These are phyloP conservation scores for Gomphus bonarii DNA, from an alignment of 1,284 basidiomycete species.

Conservation along the genomic window DNA sequence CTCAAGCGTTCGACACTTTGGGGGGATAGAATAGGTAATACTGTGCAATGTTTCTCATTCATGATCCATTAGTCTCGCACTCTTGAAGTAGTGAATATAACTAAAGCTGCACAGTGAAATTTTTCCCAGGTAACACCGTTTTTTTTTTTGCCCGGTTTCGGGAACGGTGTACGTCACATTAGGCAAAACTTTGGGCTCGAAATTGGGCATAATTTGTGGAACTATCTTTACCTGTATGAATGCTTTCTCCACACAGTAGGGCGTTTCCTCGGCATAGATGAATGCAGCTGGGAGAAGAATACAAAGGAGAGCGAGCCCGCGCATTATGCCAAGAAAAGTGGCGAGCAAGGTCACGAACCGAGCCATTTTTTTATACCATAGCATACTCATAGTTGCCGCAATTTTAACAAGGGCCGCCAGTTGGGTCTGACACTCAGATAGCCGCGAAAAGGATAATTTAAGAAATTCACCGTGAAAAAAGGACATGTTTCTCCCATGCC, in stretches of 20 bases:
- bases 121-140: constrained; percentile 24
- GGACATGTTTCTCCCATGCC: too few species aligned
- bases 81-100: background rate
- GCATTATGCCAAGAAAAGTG: background rate
- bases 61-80: background rate
- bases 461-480: too few species aligned
- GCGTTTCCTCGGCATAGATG: background rate
- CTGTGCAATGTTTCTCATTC: constrained; percentile 27
- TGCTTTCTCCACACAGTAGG: background rate
- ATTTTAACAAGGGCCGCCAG: too few species aligned
- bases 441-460: too few species aligned
- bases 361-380: too few species aligned
- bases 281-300: background rate
- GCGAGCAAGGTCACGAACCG: too few species aligned
- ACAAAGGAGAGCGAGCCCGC: background rate
- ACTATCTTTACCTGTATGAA: constrained; percentile 8
- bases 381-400: too few species aligned
- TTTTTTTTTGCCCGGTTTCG: constrained; percentile 33
- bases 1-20: constrained; percentile 19
- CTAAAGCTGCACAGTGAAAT: constrained; percentile 31
- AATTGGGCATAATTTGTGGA: constrained; percentile 2
- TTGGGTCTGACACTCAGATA: too few species aligned
- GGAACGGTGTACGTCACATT: constrained; percentile 26
- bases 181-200: constrained; percentile 24
- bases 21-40: constrained; percentile 28